Evolutionary conservation across 768 basidiomycete species (phyloP), one percentile per base, ranked within the genome.

Genomic region (Sarcodon aspratus): DNA sequence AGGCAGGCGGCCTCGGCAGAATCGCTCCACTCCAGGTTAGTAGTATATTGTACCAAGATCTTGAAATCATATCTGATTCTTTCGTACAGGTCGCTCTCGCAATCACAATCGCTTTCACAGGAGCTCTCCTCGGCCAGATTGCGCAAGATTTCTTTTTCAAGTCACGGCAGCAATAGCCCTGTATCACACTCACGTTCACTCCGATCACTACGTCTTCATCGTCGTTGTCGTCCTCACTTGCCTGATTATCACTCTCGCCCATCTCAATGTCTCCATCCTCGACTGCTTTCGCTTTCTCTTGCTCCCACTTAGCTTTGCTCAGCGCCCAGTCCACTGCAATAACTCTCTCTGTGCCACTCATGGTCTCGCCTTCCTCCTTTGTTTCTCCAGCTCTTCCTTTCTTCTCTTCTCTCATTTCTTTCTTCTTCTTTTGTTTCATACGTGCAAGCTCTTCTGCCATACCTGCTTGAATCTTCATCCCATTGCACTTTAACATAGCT

Each of bases 291-390:
- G 73, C 75, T 64, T 80, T 78, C 56, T 82, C 85, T 61, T 85
- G 81, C 62, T 89, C 75, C 88, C 90, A 96, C 65, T 81, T 85
- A 44, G 88, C 86, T 67, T 96, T 95, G 62, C 91, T 90, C 61
- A 97, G 64, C 4, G 93, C 95, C 90, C 92, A 97, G 68, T 97
- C 94, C 27, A 98, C 95, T 6, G 92, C 91, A 36, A 95, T 87
- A 12, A 79, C 68, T 47, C 92, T 71, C 58, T 76, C 79, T 27
- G n/a, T n/a, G n/a, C n/a, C n/a, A n/a, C n/a, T n/a, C n/a, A n/a
- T n/a, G n/a, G n/a, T n/a, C n/a, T n/a, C n/a, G n/a, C n/a, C n/a
- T n/a, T n/a, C n/a, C n/a, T n/a, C n/a, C n/a, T n/a, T n/a, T n/a
- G n/a, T n/a, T n/a, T n/a, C n/a, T n/a, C n/a, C n/a, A n/a, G n/a